Evolutionary conservation across 1,284 basidiomycete species (phyloP), one percentile per base, ranked within the genome.

Genomic region (Cryptococcus sp.): DNA sequence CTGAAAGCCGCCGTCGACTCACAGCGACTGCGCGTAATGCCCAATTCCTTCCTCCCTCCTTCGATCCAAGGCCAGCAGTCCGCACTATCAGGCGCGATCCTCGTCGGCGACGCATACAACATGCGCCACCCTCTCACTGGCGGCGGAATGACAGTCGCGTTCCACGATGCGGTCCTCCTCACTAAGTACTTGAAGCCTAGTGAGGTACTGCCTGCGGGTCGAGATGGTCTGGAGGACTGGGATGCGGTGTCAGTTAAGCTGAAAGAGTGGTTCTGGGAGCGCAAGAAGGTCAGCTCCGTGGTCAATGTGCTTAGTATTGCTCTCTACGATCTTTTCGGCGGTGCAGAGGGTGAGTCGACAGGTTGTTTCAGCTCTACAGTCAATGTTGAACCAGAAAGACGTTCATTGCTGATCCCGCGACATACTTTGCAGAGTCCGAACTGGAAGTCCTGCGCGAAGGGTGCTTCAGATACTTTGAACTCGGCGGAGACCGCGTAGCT

Each of bases 61-160:
- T 83, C 87, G 17, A 83, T 89, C 71, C 96, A 98, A 75, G 91
- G 90, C 13, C 64, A 67, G 5, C 55, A 77, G 78, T 3, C 54
- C 45, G 11, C 88, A 11, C 63, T 75, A 17, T 46, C 51, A 54
- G 93, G 94, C 20, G 87, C 88, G 8, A 83, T 99, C 63, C 85
- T 99, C 57, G 83, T 97, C 43, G 96, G 96, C 5, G 96, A 99
- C 76, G 88, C 95, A 1, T 95, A 93, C 89, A 99, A 99, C 77
- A 99, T 99, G 94, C 89, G 96, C 1, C 96, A 99, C 78, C 95
- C 96, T 0, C 83, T 99, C 13, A 99, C 95, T 0, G 96, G 96
- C 11, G 95, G 92, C 19, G 93, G 93, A 6, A 97, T 97, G 93
- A 93, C 91, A 1, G 93, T 95, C 46, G 92, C 91, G 1, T 82